These are phyloP conservation scores for Globisporangium cederbergense DNA, from an alignment of 352 stramenopile genomes.

Conservation along the genomic window DNA sequence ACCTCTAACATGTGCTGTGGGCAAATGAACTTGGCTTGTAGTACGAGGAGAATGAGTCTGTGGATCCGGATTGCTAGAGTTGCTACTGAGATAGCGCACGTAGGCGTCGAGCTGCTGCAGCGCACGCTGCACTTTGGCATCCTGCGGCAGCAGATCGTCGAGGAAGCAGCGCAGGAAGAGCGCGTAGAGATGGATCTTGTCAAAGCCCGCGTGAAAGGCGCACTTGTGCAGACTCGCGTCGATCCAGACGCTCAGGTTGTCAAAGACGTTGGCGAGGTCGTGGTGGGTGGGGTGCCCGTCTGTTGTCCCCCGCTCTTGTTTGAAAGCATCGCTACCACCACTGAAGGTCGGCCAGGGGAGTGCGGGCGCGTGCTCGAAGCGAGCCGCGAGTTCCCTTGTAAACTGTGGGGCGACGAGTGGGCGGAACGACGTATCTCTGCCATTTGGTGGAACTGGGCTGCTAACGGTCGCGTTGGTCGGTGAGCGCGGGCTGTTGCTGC, in stretches of 20 bases:
- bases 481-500: not conserved
- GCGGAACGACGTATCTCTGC: conserved; percentile 5
- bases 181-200: conserved; percentile 32
- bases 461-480: not conserved
- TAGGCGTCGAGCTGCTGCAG: conserved; percentile 27
- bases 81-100: conserved; percentile 20
- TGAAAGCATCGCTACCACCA: not conserved
- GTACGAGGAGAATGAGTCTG: not conserved
- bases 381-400: not conserved
- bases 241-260: conserved; percentile 41
- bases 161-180: conserved; percentile 25
- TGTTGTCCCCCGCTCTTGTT: not conserved
- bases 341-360: not conserved
- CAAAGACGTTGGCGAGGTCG: conserved; percentile 25
- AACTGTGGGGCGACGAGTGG: conserved; percentile 9
- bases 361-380: not conserved
- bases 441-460: not conserved
- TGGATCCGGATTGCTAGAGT: not conserved
- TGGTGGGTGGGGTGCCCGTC: not conserved
- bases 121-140: not conserved
- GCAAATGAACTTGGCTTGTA: not conserved
- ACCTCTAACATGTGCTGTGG: not conserved
- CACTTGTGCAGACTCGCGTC: conserved; percentile 20
- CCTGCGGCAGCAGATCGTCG: conserved; percentile 24
- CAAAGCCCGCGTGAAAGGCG: conserved; percentile 26